Base-by-base conservation (phyloP, 2,329 filamentous ascomycete species). In the Fusarium concolor region DNA sequence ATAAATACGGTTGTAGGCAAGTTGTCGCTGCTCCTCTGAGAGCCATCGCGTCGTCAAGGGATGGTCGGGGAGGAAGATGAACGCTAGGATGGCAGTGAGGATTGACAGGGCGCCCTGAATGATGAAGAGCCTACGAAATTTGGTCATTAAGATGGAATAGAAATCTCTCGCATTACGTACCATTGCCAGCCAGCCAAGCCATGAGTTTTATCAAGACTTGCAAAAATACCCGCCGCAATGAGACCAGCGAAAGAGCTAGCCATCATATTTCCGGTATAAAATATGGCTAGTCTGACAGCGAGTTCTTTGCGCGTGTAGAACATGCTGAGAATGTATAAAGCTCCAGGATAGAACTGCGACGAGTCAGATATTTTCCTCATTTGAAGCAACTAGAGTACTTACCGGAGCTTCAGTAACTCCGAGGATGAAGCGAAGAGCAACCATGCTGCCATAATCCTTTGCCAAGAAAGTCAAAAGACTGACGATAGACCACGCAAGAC, bases 231-330 rank as follows among this genome's bases (percentile, higher is more conserved):
- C 0, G 81, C 78, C 5, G 80, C 81, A 37, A 84, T 80, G 6
- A 84, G 76, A 5, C 82, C 81, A 0, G 79, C 78, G 51, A 83
- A 82, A 4, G 79, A 78, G 5, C 75, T 76, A 0, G 76, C 74
- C 18, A 78, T 50, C 59, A 78, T 76, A 10, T 76, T 78, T 2
- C 80, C 80, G 0, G 81, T 77, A 54, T 84, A 84, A 1, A 84
- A 76, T 26, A 83, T 79, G 0, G 81, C 79, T 3, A 82, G 78
- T 38, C 81, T 75, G 7, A 78, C 71, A 24, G 78, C 76, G 12
- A 84, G 70, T 68, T 82, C 80, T 62, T 85, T 82, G 22, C 83
- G 79, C 0, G 84, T 86, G 70, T 87, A 88, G 74, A 84, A 87
- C 57, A 84, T 82, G 6, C 82, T 83, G 1, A 87, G 77, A 20